Conservation (phyloP, 2,329 filamentous ascomycete species). For the Ambrosiella cleistominuta region DNA sequence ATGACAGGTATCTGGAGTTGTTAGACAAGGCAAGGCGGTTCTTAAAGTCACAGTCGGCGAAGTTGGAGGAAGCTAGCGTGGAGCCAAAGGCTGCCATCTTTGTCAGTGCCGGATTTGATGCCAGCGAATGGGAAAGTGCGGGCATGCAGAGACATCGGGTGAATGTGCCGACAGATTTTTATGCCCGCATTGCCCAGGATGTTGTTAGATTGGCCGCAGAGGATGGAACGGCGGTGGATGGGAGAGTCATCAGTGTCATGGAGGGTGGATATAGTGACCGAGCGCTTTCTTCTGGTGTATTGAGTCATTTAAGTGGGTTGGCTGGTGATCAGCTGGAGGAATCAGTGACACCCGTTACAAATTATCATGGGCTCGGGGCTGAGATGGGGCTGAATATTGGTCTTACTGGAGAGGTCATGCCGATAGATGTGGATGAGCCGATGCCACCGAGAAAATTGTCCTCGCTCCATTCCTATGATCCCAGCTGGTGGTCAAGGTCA, state of each 20-base stretch:
- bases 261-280: conserved; percentile 94
- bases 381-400: conserved; percentile 41
- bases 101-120: conserved; percentile 89
- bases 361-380: conserved; percentile 28
- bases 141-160: conserved; percentile 94
- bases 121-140: conserved; percentile 79
- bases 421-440: neutral
- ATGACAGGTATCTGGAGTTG: conserved; percentile 56
- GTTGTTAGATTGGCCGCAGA: conserved; percentile 69
- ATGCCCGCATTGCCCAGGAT: conserved; percentile 76
- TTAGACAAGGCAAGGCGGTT: conserved; percentile 68
- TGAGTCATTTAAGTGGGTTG: conserved; percentile 79
- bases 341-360: neutral
- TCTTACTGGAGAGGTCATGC: conserved; percentile 4
- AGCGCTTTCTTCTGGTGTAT: conserved; percentile 68
- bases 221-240: conserved; percentile 58
- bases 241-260: conserved; percentile 77
- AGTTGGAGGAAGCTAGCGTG: conserved; percentile 39
- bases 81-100: conserved; percentile 75
- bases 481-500: conserved; percentile 50
- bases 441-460: conserved; percentile 16
- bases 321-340: conserved; percentile 33
- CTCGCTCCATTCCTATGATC: conserved; percentile 36
- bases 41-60: conserved; percentile 53
- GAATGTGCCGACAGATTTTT: conserved; percentile 93